Evolutionary conservation across 768 basidiomycete genomes (phyloP).

Genomic region (Amanita rimosa): DNA sequence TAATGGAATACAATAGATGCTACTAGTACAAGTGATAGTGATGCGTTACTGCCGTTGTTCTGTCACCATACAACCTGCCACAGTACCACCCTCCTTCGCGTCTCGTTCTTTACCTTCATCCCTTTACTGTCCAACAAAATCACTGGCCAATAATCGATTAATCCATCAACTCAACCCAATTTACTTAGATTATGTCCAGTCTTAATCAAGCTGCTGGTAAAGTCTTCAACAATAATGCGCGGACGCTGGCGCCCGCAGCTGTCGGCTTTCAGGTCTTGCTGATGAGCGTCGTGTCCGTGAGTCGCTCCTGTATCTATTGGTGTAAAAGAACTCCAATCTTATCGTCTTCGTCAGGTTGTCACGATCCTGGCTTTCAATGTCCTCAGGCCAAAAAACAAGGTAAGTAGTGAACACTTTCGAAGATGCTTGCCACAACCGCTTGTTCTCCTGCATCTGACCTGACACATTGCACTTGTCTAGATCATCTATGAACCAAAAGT

Average conservation of each 20-base stretch:
- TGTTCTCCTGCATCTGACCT: background rate
- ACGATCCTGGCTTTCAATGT: constrained; percentile 72
- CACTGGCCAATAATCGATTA: background rate
- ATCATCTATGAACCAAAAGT: constrained; percentile 90
- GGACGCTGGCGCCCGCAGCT: constrained; percentile 72
- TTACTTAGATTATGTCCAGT: constrained; percentile 19
- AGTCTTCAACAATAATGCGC: constrained; percentile 30
- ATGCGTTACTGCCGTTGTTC: background rate
- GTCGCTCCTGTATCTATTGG: background rate
- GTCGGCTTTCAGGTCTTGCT: constrained; percentile 69
- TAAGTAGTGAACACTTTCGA: constrained; percentile 16
- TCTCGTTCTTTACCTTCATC: background rate
- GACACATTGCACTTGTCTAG: constrained; percentile 21
- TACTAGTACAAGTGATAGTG: no score
- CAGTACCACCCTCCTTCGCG: background rate
- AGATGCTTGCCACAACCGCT: no score
- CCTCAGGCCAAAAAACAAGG: constrained; percentile 85
- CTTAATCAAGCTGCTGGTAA: constrained; percentile 25
- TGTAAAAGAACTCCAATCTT: constrained; percentile 4
- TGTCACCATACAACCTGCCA: background rate
- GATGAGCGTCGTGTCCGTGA: constrained; percentile 66
- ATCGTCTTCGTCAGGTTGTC: constrained; percentile 28
- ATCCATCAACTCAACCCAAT: constrained; percentile 1
- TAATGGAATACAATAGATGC: constrained; percentile 10
- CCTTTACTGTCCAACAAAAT: background rate